Conservation (phyloP, 225 moss, liverwort and hornwort genomes). For the Lunularia cruciata region DNA sequence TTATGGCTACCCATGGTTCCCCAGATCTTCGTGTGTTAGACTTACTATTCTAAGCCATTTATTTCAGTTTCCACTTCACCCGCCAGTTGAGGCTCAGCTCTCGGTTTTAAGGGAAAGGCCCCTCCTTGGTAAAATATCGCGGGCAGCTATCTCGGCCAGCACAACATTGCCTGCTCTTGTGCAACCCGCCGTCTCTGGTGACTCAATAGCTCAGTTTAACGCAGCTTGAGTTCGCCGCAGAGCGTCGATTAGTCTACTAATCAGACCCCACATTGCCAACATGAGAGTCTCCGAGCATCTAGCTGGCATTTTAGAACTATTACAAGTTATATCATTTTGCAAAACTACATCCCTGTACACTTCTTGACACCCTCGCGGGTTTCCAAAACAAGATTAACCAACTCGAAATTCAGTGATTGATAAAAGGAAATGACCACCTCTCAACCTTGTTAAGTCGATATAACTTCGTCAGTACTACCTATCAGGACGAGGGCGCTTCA, state of each 20-base stretch:
- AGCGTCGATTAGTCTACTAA: slow-evolving; percentile 4
- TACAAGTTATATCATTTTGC: slow-evolving; percentile 27
- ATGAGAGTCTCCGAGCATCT: neutral
- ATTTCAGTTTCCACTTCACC: slow-evolving; percentile 23
- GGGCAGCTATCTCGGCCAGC: neutral
- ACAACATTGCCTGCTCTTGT: slow-evolving; percentile 7
- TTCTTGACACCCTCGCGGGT: neutral
- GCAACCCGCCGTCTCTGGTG: slow-evolving; percentile 8
- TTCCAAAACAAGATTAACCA: slow-evolving; percentile 7
- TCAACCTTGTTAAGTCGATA: neutral
- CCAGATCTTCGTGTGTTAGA: slow-evolving; percentile 22
- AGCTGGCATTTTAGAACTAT: slow-evolving; percentile 21
- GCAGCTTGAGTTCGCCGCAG: slow-evolving; percentile 4
- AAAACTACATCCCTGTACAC: slow-evolving; percentile 22
- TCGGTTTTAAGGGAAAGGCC: neutral
- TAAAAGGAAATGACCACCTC: neutral
- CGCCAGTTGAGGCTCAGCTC: slow-evolving; percentile 12
- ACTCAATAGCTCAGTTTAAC: slow-evolving; percentile 6
- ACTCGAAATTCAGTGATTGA: slow-evolving; percentile 2
- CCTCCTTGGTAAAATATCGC: neutral
- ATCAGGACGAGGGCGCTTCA: slow-evolving; percentile 43
- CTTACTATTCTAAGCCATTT: slow-evolving; percentile 18
- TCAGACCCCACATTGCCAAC: slow-evolving; percentile 25
- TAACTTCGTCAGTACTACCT: slow-evolving; percentile 28
- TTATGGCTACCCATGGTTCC: slow-evolving; percentile 5